phyloP scores from a whole-genome alignment of 148 eudicot species.

The Gaultheria prostrata region DNA sequence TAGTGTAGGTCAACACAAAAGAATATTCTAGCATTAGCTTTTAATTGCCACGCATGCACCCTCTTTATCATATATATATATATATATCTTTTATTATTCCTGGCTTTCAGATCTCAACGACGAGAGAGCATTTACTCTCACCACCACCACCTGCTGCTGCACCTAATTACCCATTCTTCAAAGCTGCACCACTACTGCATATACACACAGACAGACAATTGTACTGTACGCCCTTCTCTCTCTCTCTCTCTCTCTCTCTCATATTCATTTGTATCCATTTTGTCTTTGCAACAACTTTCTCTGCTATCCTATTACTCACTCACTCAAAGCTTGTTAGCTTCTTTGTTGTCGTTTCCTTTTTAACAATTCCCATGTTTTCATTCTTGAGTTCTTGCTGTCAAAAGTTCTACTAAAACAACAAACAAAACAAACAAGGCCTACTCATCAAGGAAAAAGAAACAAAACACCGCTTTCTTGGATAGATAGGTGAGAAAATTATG shows the following conservation, averaged over 20 bases:
- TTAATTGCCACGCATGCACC: background rate
- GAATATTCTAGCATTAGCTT: background rate
- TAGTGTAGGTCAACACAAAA: background rate
- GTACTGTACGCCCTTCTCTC: background rate
- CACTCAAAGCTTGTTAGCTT: background rate
- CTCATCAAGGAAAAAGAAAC: background rate
- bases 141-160: slow-evolving; percentile 4
- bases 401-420: background rate
- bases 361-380: background rate
- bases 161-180: background rate
- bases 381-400: background rate
- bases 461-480: background rate
- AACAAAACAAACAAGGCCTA: slow-evolving; percentile 2
- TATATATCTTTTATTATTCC: too few species aligned
- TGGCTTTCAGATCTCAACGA: slow-evolving; percentile 9
- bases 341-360: background rate
- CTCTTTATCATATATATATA: too few species aligned
- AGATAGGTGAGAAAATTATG: background rate
- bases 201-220: background rate
- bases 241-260: background rate
- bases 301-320: background rate
- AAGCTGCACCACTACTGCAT: background rate
- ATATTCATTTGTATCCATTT: background rate
- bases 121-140: background rate
- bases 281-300: background rate